Evolutionary conservation across 2,329 filamentous ascomycete species (phyloP), one percentile per base, ranked within the genome.

Genomic region (Cladosporium phlei): DNA sequence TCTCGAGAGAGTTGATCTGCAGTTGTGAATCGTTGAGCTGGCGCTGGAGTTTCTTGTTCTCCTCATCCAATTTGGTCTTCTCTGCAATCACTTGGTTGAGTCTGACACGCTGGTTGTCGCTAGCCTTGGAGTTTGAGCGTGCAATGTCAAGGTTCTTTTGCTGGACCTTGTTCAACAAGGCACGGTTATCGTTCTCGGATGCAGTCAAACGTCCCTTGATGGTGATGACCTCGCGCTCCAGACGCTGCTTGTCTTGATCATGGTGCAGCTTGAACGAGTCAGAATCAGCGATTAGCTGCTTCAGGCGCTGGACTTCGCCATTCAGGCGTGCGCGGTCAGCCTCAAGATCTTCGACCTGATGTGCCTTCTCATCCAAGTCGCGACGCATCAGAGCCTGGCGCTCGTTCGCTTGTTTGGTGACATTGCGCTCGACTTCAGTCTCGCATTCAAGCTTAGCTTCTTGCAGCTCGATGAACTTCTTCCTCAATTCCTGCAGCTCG

Each of bases 131-230:
- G 50, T 81, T 88, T 0, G 91, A 93, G 35, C 93, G 81, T 30
- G 91, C 91, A 65, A 98, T 94, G 62, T 98, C 91, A 5, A 98
- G 77, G 22, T 94, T 93, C 72, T 97, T 97, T 61, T 97, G 91
- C 60, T 97, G 91, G 14, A 98, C 77, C 68, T 97, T 97, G 71
- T 96, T 97, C 55, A 97, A 77, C n/a, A 98, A 73, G 4, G 89
- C 85, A 42, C 88, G 84, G 60, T 97, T 97, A 68, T 97, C 91
- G 58, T 97, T 96, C 65, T 98, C 91, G 0, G 91, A 97, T 19
- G 91, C 93, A 6, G 85, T 78, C 30, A 98, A 74, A 17, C 91
- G 84, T 50, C 90, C 90, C 65, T 93, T 95, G 56, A 96, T 80
- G 1, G 91, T 96, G 17, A 88, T 84, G 5, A 97, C 76, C 63